Evolutionary conservation across 495 filamentous ascomycete species (phyloP).

Genomic region (Margaritispora aquatica): DNA sequence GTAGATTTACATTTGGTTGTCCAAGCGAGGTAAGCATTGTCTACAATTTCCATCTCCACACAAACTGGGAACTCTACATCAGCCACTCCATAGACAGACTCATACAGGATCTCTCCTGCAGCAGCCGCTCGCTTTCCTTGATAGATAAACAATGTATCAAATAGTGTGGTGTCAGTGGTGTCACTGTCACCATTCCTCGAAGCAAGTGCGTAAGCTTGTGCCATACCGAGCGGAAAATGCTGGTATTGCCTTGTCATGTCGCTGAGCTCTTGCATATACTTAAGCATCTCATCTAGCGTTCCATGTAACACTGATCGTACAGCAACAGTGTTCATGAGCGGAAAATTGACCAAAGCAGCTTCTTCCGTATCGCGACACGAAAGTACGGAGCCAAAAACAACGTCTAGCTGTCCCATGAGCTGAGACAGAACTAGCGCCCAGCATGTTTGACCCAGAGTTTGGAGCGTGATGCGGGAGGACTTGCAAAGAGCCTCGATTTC

Average conservation of each 20-base stretch:
- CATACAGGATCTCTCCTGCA: slow-evolving; percentile 33
- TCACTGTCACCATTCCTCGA: slow-evolving; percentile 20
- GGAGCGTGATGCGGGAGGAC: slow-evolving; percentile 49
- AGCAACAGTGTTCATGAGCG: slow-evolving; percentile 72
- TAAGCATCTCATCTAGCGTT: slow-evolving; percentile 48
- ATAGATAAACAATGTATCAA: slow-evolving; percentile 68
- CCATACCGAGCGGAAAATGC: slow-evolving; percentile 59
- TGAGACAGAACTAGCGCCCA: slow-evolving; percentile 58
- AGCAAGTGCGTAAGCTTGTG: slow-evolving; percentile 39
- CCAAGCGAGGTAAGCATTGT: slow-evolving; percentile 46
- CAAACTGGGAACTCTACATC: slow-evolving; percentile 75
- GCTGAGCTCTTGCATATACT: slow-evolving; percentile 57
- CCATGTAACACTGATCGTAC: slow-evolving; percentile 61
- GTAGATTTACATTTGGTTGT: slow-evolving; percentile 60
- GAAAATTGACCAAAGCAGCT: slow-evolving; percentile 58
- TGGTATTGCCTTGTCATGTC: slow-evolving; percentile 48
- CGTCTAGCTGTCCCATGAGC: slow-evolving; percentile 48
- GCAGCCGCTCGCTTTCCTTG: slow-evolving; percentile 38
- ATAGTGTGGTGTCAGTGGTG: slow-evolving; percentile 34
- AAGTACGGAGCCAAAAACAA: slow-evolving; percentile 65
- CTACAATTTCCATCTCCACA: slow-evolving; percentile 64
- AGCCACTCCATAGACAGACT: slow-evolving; percentile 51
- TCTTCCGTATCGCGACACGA: slow-evolving; percentile 59
- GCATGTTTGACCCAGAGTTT: slow-evolving; percentile 58
- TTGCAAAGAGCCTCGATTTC: slow-evolving; percentile 48